Conservation (phyloP, 805 yeast species). For the Nakazawaea holstii region DNA sequence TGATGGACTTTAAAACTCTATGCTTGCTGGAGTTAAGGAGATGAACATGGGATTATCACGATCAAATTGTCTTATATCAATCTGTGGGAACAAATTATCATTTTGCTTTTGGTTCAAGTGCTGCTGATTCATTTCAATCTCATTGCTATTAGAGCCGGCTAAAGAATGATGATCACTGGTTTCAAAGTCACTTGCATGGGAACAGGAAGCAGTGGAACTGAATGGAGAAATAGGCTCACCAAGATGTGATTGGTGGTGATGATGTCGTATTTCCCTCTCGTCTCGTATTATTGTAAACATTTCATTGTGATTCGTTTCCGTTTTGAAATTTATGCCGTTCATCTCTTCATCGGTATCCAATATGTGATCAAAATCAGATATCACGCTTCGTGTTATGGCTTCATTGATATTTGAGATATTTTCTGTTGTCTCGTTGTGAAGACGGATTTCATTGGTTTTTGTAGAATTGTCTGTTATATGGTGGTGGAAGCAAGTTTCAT, state of each 20-base stretch:
- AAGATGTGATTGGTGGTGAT: neutral
- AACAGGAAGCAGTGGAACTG: no score
- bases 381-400: no score
- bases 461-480: neutral
- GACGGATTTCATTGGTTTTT: no score
- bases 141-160: neutral
- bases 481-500: neutral
- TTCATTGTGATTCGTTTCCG: no score
- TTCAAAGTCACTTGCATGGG: no score
- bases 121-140: neutral
- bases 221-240: neutral
- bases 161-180: neutral
- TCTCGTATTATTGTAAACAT: no score
- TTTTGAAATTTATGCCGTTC: no score
- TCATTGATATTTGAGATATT: no score
- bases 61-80: conserved; percentile 16
- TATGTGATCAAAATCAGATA: no score
- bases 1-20: no score
- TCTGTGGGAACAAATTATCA: conserved; percentile 14
- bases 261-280: neutral
- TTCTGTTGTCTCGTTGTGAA: no score
- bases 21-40: conserved; percentile 8
- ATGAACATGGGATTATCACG: conserved; percentile 10
- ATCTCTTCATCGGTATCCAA: no score
- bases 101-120: neutral